Evolutionary conservation across 495 filamentous ascomycete genomes (phyloP), one percentile per base, ranked within the genome.

Genomic region (Aspergillus incahuasiensis): DNA sequence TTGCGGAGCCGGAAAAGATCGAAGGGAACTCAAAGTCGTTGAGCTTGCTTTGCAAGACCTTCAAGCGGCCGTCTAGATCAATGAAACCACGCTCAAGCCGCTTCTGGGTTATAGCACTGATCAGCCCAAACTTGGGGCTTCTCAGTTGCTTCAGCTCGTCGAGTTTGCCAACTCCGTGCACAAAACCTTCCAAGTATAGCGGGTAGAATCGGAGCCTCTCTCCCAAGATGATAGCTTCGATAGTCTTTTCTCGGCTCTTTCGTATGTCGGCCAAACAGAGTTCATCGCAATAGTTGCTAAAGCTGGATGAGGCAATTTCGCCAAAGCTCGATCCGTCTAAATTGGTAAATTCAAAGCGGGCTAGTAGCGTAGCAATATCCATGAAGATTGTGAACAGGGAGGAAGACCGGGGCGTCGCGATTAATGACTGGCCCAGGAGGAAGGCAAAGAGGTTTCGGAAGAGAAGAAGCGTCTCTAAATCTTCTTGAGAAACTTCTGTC

Each of bases 391-490:
- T 68, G 71, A 95, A 97, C 5, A 89, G 65, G 0, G 79, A 85
- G 1, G 85, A 75, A 13, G 84, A 83, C 16, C 77, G 75, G 16
- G 80, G 77, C 0, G 89, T 95, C 0, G 86, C 88, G 11, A 97
- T 86, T 8, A 97, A 76, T 0, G 89, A 87, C 57, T 91, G 85
- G 39, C 85, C 86, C 7, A 84, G 79, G 9, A 98, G 75, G 61
- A 98, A 92, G 2, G 94, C 90, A 67, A 97, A 96, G 48, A 96
- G 71, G 63, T 98, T 98, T 19, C 94, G 85, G 50, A 89, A 86
- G 5, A 87, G 80, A 24, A 97, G 74, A 4, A 97, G 75, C 0
- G 74, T 79, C 61, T 87, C 88, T 16, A 83, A 75, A 48, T 92
- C 88, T 46, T 79, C 76, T 6, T 76, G 62, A 0, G 72, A 75